phyloP scores from a whole-genome alignment of 129 eudicot species.

The Smallanthus sonchifolius region DNA sequence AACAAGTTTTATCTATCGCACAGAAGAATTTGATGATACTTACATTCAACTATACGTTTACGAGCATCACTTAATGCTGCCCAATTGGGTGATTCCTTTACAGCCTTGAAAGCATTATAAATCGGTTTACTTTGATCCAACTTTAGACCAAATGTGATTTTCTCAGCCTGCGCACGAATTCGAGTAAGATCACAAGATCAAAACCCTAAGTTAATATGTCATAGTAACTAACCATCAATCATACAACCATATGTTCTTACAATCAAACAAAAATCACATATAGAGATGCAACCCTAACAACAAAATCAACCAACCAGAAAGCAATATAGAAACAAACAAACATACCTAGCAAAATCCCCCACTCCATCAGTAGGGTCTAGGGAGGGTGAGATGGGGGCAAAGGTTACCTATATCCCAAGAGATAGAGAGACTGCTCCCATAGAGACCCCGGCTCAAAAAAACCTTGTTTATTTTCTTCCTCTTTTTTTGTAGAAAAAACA shows the following conservation, averaged over 20 bases:
- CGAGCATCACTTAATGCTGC: conserved; percentile 66
- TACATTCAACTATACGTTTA: conserved; percentile 85
- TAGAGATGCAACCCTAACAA: not conserved
- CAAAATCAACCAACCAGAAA: not conserved
- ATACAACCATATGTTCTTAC: not conserved
- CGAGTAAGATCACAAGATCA: not conserved
- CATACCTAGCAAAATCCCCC: too few species aligned
- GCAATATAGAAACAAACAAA: too few species aligned
- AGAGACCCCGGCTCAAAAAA: too few species aligned
- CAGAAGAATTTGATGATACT: conserved; percentile 8
- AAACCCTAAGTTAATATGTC: not conserved
- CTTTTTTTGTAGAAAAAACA: too few species aligned
- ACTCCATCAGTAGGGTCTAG: too few species aligned
- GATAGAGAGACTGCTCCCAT: too few species aligned
- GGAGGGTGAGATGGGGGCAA: too few species aligned
- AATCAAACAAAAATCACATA: not conserved
- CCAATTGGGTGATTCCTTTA: conserved; percentile 76
- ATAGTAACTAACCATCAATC: not conserved
- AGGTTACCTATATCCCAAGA: too few species aligned
- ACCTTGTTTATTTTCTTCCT: too few species aligned
- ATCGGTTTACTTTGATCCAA: conserved; percentile 88
- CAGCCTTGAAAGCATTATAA: conserved; percentile 81
- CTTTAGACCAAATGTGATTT: conserved; percentile 71
- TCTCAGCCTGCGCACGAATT: conserved; percentile 64
- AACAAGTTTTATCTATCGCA: not conserved